These are phyloP conservation scores for Penicillium vulpinum DNA, from an alignment of 2,329 filamentous ascomycete genomes.

Conservation along the genomic window DNA sequence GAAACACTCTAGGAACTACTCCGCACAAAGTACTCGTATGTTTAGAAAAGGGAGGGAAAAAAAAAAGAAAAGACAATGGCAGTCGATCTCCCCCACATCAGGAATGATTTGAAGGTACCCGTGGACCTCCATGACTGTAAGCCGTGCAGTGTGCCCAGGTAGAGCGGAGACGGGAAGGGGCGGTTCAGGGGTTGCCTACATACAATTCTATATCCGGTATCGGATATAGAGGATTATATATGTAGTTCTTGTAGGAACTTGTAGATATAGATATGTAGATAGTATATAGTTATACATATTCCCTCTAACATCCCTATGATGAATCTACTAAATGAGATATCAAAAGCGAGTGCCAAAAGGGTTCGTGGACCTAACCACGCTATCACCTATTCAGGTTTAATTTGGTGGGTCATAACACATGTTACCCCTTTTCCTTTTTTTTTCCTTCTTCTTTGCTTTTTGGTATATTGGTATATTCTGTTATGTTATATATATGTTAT, in stretches of 20 bases:
- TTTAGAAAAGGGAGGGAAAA: constrained; percentile 2
- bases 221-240: background rate
- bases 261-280: too few relatives aligned
- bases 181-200: constrained; percentile 26
- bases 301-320: background rate
- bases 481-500: background rate
- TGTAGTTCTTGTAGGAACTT: background rate
- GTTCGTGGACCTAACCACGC: background rate
- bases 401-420: background rate
- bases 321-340: background rate
- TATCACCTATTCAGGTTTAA: constrained; percentile 1
- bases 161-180: constrained; percentile 25
- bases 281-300: too few relatives aligned
- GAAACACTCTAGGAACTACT: background rate
- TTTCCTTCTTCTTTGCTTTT: background rate
- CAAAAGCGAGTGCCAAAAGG: background rate
- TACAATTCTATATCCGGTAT: too few relatives aligned
- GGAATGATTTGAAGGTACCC: constrained; percentile 16
- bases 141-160: constrained; percentile 11
- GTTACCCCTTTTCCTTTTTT: constrained; percentile 1
- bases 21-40: too few relatives aligned
- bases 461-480: background rate
- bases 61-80: constrained; percentile 8
- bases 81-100: constrained; percentile 26
- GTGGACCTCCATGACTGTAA: background rate